Evolutionary conservation across 257 asterid genomes (phyloP).

Genomic region (Nicotiana tomentosiformis): DNA sequence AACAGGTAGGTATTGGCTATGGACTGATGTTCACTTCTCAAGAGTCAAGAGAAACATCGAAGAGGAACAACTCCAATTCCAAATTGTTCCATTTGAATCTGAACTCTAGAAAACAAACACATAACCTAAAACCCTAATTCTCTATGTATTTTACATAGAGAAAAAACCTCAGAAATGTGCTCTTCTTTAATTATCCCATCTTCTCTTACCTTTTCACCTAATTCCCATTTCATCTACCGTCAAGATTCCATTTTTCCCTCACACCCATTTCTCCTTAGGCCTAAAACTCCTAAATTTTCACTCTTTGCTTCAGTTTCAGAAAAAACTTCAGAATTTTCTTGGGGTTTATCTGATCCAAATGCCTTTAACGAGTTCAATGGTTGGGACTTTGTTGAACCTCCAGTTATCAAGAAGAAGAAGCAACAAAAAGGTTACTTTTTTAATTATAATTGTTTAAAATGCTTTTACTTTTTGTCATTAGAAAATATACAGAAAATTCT

Average conservation of each 20-base stretch:
- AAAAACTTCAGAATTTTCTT: slow-evolving; percentile 38
- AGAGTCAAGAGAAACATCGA: too few relatives aligned
- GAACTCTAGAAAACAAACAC: neutral
- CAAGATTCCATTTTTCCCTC: slow-evolving; percentile 29
- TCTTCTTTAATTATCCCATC: slow-evolving; percentile 38
- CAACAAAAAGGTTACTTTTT: slow-evolving; percentile 23
- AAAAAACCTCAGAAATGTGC: slow-evolving; percentile 27
- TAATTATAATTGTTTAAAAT: neutral
- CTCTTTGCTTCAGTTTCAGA: slow-evolving; percentile 47
- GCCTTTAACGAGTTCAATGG: slow-evolving; percentile 61
- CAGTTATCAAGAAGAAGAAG: slow-evolving; percentile 17
- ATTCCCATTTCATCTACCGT: slow-evolving; percentile 26
- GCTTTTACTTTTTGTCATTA: neutral
- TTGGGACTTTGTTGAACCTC: slow-evolving; percentile 56
- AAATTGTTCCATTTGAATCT: neutral
- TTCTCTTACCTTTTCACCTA: slow-evolving; percentile 37
- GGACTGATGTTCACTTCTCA: too few relatives aligned
- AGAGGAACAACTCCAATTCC: neutral
- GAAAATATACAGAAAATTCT: too few relatives aligned
- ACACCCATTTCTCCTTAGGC: slow-evolving; percentile 28
- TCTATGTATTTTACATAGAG: neutral
- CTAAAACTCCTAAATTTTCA: slow-evolving; percentile 27
- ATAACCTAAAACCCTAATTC: slow-evolving; percentile 6
- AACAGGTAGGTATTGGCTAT: too few relatives aligned
- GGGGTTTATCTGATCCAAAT: slow-evolving; percentile 38